Conservation (phyloP, 768 basidiomycete species). For the Tylopilus felleus region DNA sequence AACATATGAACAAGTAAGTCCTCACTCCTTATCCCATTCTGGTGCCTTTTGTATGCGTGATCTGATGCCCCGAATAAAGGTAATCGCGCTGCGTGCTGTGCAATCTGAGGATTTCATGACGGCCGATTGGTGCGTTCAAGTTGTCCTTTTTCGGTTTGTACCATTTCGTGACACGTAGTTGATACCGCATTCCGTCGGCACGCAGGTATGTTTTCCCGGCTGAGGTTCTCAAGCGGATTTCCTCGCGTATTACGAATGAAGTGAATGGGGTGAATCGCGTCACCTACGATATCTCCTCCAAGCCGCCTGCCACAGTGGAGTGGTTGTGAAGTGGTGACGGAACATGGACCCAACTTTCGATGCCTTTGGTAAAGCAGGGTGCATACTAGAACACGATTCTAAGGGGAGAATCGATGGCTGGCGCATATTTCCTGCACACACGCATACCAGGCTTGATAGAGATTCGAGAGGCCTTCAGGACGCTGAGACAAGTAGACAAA, state of each 20-base stretch:
- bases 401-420: not conserved
- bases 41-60: not conserved
- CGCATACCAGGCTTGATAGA: no score
- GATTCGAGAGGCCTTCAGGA: no score
- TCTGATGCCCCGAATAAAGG: constrained; percentile 39
- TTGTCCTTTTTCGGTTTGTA: not conserved
- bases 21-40: no score
- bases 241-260: constrained; percentile 97
- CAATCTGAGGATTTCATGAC: constrained; percentile 99
- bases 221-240: constrained; percentile 84
- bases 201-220: constrained; percentile 92
- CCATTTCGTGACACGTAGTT: not conserved
- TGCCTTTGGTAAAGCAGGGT: not conserved
- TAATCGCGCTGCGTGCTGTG: constrained; percentile 92
- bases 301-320: constrained; percentile 78
- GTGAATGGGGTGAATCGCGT: constrained; percentile 95
- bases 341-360: not conserved
- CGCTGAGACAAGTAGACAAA: no score
- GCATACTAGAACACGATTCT: not conserved
- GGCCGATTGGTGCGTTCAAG: constrained; percentile 86
- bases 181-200: not conserved
- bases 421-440: not conserved
- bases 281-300: constrained; percentile 94
- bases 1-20: constrained; percentile 86
- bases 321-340: constrained; percentile 34